Base-by-base conservation (phyloP, 2,329 filamentous ascomycete species). In the Fonsecaea pugnacius region DNA sequence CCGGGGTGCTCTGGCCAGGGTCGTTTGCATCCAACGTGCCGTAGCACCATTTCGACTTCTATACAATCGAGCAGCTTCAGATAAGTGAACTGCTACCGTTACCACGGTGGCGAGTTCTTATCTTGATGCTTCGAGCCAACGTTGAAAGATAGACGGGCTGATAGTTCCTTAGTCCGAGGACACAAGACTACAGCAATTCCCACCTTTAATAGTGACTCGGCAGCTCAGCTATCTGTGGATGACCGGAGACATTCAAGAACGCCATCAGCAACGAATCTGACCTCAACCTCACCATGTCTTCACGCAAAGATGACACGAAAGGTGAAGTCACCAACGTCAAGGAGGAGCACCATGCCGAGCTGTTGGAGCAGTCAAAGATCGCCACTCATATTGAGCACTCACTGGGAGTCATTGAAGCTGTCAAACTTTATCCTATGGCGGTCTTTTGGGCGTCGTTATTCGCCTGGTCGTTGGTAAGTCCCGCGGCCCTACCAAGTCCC, bases 361-460 rank as follows among this genome's bases (percentile, higher is more conserved):
- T 68, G 32, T 12, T 57, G n/a, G 43, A 65, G 46, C 52, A 58
- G 54, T 57, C 78, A 2, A 78, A 76, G 69, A 72, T 75, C 9
- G 79, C 79, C 1, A 76, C 79, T 3, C 74, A 78, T 32, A 80
- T 80, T 68, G 78, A 81, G 63, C 87, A 87, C 70, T 83, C 80
- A 9, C 91, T 91, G 88, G 89, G 84, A 46, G 80, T 96, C 62
- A 73, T 85, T 74, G 87, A 96, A 79, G 92, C 91, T 66, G 83
- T 96, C 75, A 87, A 82, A 73, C 83, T 95, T 30, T 96, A 96
- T 74, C 92, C 91, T 63, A 94, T 96, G 79, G 92, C 92, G 21
- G 88, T 96, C 62, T 84, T 70, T 50, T 73, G 72, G 72, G 69
- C 71, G 38, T 57, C 69, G 62, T 63, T 72, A 3, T 60, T 73